Evolutionary conservation across 768 basidiomycete genomes (phyloP).

Genomic region (Tulasnella calospora): DNA sequence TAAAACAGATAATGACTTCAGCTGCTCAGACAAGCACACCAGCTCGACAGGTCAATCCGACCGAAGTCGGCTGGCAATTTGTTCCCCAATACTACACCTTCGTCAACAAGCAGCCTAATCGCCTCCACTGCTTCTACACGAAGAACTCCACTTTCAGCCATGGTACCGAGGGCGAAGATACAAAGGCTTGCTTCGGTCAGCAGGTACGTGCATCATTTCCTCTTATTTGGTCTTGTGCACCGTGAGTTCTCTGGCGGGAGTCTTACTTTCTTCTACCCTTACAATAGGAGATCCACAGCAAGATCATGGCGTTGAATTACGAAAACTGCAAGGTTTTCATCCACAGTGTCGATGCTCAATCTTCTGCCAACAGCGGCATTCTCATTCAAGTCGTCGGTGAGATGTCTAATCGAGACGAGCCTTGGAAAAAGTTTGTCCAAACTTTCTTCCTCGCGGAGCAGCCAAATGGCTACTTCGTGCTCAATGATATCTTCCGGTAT

Average conservation of each 20-base stretch:
- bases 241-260: neutral
- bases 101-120: constrained; percentile 95
- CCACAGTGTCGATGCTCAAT: constrained; percentile 96
- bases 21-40: neutral
- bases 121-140: constrained; percentile 98
- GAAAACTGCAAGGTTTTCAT: constrained; percentile 98
- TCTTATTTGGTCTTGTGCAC: constrained; percentile 15
- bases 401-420: constrained; percentile 87
- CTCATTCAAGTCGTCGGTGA: constrained; percentile 99
- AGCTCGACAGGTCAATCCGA: constrained; percentile 37
- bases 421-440: constrained; percentile 98
- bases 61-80: constrained; percentile 99
- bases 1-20: neutral
- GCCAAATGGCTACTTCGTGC: constrained; percentile 97
- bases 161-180: constrained; percentile 94
- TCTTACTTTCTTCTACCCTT: neutral
- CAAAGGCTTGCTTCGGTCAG: constrained; percentile 84
- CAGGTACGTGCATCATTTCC: constrained; percentile 51
- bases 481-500: constrained; percentile 95
- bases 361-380: constrained; percentile 90
- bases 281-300: constrained; percentile 88
- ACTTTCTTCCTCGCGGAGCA: constrained; percentile 99
- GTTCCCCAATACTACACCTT: constrained; percentile 99
- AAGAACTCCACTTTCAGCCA: constrained; percentile 97
- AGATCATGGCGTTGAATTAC: constrained; percentile 90